Percentiles rank a stretch among this genome's conserved stretches.
Evolutionary conservation across 1,139 yeast species (phyloP).

Genomic region (Meyerozyma guilliermondii): DNA sequence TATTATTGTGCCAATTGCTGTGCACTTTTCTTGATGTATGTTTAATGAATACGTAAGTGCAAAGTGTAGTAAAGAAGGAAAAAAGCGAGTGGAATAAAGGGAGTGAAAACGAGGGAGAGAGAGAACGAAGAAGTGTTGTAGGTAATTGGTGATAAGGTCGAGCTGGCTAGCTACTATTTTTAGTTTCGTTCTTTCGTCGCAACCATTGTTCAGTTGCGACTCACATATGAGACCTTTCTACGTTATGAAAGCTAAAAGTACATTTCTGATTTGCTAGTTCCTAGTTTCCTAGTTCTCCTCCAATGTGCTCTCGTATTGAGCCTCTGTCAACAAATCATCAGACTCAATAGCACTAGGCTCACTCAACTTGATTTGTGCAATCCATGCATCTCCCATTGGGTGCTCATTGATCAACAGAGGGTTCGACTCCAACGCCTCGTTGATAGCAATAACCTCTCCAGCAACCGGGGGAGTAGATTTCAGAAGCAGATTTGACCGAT

Average conservation of each 20-base stretch:
- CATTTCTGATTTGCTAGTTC: not conserved
- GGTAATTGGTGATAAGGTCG: no score
- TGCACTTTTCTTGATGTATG: constrained; percentile 56
- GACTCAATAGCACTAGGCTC: constrained; percentile 25
- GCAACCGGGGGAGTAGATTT: constrained; percentile 84
- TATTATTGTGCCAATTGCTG: constrained; percentile 90
- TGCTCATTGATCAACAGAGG: constrained; percentile 82
- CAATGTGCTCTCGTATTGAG: constrained; percentile 61
- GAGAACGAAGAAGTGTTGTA: no score
- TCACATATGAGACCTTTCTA: no score
- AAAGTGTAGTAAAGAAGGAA: not conserved
- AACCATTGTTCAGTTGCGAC: no score
- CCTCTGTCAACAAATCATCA: constrained; percentile 40
- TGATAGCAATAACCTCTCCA: constrained; percentile 73
- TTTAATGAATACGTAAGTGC: not conserved
- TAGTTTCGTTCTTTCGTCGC: no score
- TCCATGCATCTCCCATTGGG: constrained; percentile 94
- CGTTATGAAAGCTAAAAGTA: no score
- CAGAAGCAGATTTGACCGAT: constrained; percentile 91
- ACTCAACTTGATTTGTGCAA: constrained; percentile 64
- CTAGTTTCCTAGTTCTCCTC: constrained; percentile 15
- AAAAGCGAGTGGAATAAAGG: no score
- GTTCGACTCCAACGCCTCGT: constrained; percentile 55
- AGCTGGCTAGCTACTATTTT: no score
- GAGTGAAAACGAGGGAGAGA: not conserved